phyloP scores from a whole-genome alignment of 805 yeast species.

The Yarrowia sp. region DNA sequence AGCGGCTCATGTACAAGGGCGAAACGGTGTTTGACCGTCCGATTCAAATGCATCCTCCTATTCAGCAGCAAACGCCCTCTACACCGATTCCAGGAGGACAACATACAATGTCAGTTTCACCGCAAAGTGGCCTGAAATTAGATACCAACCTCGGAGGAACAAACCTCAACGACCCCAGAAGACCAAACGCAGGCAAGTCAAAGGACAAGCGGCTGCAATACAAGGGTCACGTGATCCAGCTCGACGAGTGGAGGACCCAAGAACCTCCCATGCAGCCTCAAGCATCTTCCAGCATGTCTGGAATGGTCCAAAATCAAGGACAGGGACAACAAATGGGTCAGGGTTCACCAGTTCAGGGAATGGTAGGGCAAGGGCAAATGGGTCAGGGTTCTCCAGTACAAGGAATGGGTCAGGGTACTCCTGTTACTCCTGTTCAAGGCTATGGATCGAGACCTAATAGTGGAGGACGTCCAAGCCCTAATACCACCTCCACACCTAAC shows the following conservation, averaged over 20 bases:
- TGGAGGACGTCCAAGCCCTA: background rate
- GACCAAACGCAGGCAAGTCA: background rate
- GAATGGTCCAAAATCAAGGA: background rate
- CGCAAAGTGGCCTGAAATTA: background rate
- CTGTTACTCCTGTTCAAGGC: background rate
- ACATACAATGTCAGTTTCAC: constrained; percentile 5
- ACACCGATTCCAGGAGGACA: background rate
- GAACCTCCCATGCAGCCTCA: background rate
- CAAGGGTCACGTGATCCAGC: constrained; percentile 20
- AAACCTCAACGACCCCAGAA: background rate
- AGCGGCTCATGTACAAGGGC: constrained; percentile 3
- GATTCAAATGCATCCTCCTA: background rate
- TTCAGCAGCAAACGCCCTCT: background rate
- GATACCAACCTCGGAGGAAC: background rate
- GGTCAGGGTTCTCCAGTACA: background rate
- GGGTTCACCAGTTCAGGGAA: background rate
- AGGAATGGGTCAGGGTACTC: background rate
- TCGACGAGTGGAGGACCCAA: constrained; percentile 6
- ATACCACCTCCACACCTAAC: background rate
- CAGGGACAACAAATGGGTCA: background rate
- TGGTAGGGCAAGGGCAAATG: background rate
- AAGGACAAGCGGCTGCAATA: constrained; percentile 9
- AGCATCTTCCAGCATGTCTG: background rate
- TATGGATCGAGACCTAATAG: background rate
- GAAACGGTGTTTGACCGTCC: constrained; percentile 2